Evolutionary conservation across 73 alveolate species (phyloP), one percentile per base, ranked within the genome.

Genomic region (Stentor roeselii): DNA sequence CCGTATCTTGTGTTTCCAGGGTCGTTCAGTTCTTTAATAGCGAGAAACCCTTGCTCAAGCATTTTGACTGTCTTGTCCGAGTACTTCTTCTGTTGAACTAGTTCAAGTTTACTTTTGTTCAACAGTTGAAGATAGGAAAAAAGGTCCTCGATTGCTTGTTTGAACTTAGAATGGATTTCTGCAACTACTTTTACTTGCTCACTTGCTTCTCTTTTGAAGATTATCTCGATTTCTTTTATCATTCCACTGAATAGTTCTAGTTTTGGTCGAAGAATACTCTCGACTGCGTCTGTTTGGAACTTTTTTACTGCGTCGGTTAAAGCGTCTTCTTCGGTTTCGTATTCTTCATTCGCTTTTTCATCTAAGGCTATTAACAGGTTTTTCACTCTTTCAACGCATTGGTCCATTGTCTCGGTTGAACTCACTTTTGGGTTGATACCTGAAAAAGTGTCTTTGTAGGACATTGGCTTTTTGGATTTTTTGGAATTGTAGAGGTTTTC

Each of bases 21-120:
- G 2, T 67, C 80, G 11, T 67, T 67, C 1, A 67, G 80, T 32
- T 67, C 80, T 67, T 67, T 67, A 21, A 67, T 67, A 21, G 80
- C n/a, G 21, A 21, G 11, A 21, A 67, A 21, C 41, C 80, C 80
- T 67, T 67, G n/a, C 34, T 32, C 37, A 14, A 67, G 37, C 37
- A 67, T 21, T 21, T 67, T 2, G 15, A 21, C n/a, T 30, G n/a
- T 21, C 41, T 67, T 21, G 27, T 67, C 80, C 37, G 80, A 14
- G 11, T 67, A 27, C 21, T 0, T 1, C 0, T 21, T 21, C n/a
- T 67, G 80, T 2, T 67, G 41, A 1, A 27, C 34, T 40, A 67
- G 15, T 32, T 67, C 41, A 27, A 32, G 11, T 67, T 67, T 67
- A 34, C 41, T 32, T 1, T 67, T 21, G 34, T 67, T 40, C 2